Evolutionary conservation across 768 basidiomycete genomes (phyloP).

Genomic region (Mycena capillaripes): DNA sequence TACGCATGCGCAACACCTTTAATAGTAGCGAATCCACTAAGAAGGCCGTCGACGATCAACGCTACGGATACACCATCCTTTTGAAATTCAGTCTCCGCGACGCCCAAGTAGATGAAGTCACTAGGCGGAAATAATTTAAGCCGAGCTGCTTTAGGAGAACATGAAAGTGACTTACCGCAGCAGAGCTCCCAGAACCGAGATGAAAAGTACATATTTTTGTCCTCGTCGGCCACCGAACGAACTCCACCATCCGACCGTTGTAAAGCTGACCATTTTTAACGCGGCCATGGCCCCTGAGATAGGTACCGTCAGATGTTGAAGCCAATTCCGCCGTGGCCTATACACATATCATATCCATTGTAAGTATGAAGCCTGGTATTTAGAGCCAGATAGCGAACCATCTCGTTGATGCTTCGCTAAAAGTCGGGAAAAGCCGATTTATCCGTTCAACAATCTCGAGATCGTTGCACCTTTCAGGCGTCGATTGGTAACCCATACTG

Average conservation of each 20-base stretch:
- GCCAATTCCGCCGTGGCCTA: not conserved
- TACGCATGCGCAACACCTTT: constrained; percentile 17
- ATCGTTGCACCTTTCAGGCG: too few species aligned
- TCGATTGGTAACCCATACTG: too few species aligned
- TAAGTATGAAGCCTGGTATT: not conserved
- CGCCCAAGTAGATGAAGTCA: constrained; percentile 1
- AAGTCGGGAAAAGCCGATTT: too few species aligned
- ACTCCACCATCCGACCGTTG: constrained; percentile 20
- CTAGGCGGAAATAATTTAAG: not conserved
- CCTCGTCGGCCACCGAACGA: constrained; percentile 6
- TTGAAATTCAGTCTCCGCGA: not conserved
- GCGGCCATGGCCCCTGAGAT: not conserved
- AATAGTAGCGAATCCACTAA: constrained; percentile 19
- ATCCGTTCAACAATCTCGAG: too few species aligned
- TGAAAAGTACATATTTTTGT: not conserved
- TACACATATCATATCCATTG: not conserved
- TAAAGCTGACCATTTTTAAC: constrained; percentile 17
- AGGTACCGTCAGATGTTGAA: not conserved
- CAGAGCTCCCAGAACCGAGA: not conserved
- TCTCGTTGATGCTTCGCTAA: too few species aligned
- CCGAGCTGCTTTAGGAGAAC: too few species aligned
- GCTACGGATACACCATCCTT: constrained; percentile 1
- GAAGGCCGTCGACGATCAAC: constrained; percentile 7
- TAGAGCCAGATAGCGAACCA: not conserved
- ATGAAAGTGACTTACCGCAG: not conserved